A percentile compares a stretch with the other conserved stretches of the same genome.
Evolutionary conservation across 164 flowering plant species (phyloP).

Genomic region (Vitis rotundifolia): DNA sequence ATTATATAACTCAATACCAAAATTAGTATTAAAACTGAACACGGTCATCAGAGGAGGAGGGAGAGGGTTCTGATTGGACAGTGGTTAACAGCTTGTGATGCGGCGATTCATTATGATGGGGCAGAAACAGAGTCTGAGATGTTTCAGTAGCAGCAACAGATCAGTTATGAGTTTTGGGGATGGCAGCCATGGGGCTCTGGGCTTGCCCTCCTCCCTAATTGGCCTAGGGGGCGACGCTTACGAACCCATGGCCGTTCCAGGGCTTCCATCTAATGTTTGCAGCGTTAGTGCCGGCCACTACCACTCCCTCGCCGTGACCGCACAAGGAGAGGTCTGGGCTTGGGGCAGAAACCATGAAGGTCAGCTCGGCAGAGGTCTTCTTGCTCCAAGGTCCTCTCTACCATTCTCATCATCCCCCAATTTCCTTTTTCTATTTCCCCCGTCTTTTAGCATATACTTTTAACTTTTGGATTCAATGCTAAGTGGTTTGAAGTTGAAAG

Average conservation of each 20-base stretch:
- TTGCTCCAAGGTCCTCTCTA: slow-evolving; percentile 47
- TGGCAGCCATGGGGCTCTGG: slow-evolving; percentile 83
- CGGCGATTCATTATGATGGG: too few relatives aligned
- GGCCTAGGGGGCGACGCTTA: slow-evolving; percentile 71
- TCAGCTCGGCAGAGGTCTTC: slow-evolving; percentile 73
- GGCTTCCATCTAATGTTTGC: slow-evolving; percentile 61
- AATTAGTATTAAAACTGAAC: too few relatives aligned
- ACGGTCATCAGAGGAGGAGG: too few relatives aligned
- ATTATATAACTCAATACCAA: too few relatives aligned
- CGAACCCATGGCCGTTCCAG: slow-evolving; percentile 69
- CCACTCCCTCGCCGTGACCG: slow-evolving; percentile 89
- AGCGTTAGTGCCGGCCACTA: slow-evolving; percentile 79
- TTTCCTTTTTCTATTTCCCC: background rate
- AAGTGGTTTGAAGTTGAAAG: too few relatives aligned
- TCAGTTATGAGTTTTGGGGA: slow-evolving; percentile 94
- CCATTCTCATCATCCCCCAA: background rate
- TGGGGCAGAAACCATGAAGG: slow-evolving; percentile 90
- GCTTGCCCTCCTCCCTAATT: slow-evolving; percentile 42
- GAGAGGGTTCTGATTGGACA: too few relatives aligned
- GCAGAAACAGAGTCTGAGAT: slow-evolving; percentile 3
- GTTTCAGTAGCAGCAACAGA: slow-evolving; percentile 15
- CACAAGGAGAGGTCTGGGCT: slow-evolving; percentile 74
- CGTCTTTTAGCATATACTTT: too few relatives aligned
- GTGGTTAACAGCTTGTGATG: too few relatives aligned
- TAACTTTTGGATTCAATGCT: too few relatives aligned